Conservation (phyloP, 2,329 filamentous ascomycete species). For the Rutstroemia sp. region DNA sequence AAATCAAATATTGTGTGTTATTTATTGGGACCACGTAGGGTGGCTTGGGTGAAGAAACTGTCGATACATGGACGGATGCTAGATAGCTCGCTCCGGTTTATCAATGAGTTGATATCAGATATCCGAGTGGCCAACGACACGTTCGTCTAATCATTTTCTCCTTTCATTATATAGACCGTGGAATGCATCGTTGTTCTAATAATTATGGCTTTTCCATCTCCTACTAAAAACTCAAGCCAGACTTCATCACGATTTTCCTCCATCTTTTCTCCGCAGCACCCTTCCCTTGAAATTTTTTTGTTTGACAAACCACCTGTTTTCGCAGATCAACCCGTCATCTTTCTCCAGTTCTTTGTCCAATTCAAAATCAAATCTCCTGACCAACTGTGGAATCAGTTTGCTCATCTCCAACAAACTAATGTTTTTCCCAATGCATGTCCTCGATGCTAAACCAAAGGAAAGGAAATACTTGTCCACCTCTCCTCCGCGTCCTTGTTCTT, state of each 20-base stretch:
- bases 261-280: conserved; percentile 11
- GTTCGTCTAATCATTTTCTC: too few species aligned
- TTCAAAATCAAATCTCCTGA: conserved; percentile 26
- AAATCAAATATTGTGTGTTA: too few species aligned
- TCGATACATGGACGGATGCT: too few species aligned
- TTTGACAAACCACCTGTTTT: conserved; percentile 27
- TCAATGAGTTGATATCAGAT: too few species aligned
- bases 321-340: conserved; percentile 12
- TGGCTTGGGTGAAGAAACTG: too few species aligned
- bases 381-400: conserved; percentile 35
- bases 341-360: conserved; percentile 14
- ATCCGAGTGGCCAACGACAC: too few species aligned
- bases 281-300: conserved; percentile 21
- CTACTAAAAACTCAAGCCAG: too few species aligned
- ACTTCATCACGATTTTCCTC: background rate
- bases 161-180: too few species aligned
- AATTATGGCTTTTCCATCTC: too few species aligned
- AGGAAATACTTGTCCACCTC: conserved; percentile 39
- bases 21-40: too few species aligned
- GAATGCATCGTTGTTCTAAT: too few species aligned
- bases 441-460: conserved; percentile 34
- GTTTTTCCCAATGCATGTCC: conserved; percentile 38
- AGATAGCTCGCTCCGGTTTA: too few species aligned
- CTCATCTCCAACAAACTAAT: conserved; percentile 37
- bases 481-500: conserved; percentile 35